Evolutionary conservation across 2,329 filamentous ascomycete genomes (phyloP).

Genomic region (Trichoderma asperellum): DNA sequence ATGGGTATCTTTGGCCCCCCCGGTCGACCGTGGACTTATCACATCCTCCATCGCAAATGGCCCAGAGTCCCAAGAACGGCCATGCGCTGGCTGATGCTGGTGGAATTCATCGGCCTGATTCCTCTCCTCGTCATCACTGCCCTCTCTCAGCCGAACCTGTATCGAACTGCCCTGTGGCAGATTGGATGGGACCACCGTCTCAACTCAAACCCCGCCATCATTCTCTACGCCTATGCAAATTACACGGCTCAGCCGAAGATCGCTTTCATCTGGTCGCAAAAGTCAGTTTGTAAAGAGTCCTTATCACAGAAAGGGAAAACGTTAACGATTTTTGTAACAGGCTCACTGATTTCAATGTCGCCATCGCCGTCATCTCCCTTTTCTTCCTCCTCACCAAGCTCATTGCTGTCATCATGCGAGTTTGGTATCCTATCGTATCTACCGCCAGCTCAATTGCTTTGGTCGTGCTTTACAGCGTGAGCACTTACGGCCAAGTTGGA

Average conservation of each 20-base stretch:
- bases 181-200: constrained; percentile 71
- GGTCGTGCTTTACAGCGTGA: constrained; percentile 65
- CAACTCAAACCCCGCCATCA: constrained; percentile 72
- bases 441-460: constrained; percentile 61
- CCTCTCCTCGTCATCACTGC: constrained; percentile 71
- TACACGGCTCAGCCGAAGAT: constrained; percentile 63
- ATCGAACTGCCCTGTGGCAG: constrained; percentile 72
- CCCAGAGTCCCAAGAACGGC: constrained; percentile 54
- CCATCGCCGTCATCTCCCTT: constrained; percentile 73
- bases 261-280: constrained; percentile 73
- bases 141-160: constrained; percentile 73
- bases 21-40: constrained; percentile 44
- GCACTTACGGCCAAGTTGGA: constrained; percentile 71
- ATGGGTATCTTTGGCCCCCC: constrained; percentile 15
- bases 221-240: constrained; percentile 76
- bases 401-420: constrained; percentile 70
- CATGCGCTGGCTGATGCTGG: constrained; percentile 65
- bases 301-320: not conserved
- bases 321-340: constrained; percentile 47
- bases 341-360: constrained; percentile 75
- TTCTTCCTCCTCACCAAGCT: constrained; percentile 76
- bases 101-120: constrained; percentile 69
- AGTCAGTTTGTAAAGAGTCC: constrained; percentile 55
- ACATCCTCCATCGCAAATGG: constrained; percentile 63
- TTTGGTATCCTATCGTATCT: constrained; percentile 70